phyloP scores from a whole-genome alignment of 1,139 yeast species.

The Sugiyamaella novakii region DNA sequence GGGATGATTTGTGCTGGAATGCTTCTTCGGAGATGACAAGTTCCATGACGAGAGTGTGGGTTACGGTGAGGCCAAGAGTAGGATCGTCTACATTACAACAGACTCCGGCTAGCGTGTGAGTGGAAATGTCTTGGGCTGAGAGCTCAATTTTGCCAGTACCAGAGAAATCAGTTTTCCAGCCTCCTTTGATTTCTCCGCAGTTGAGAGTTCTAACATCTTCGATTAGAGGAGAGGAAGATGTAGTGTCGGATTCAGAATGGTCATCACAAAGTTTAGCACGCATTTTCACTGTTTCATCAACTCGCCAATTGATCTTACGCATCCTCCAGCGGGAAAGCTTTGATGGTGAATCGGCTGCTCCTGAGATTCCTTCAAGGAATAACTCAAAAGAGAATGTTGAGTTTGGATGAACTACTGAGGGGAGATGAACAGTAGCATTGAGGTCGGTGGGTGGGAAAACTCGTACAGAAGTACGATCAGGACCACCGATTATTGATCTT shows the following conservation, averaged over 20 bases:
- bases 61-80: constrained; percentile 70
- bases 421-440: constrained; percentile 81
- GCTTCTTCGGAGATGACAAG: constrained; percentile 92
- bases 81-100: constrained; percentile 85
- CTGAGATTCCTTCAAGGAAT: constrained; percentile 62
- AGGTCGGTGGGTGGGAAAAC: constrained; percentile 96
- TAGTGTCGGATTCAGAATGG: background rate
- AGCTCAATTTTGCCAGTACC: constrained; percentile 76
- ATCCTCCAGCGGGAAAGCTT: constrained; percentile 71
- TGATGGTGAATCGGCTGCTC: constrained; percentile 43
- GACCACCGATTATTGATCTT: constrained; percentile 77
- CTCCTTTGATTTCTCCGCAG: constrained; percentile 78
- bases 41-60: constrained; percentile 78
- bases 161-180: constrained; percentile 92
- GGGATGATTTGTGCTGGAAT: constrained; percentile 40
- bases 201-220: constrained; percentile 75
- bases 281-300: constrained; percentile 78
- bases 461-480: constrained; percentile 82
- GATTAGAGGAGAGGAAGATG: constrained; percentile 42
- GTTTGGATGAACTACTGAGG: constrained; percentile 86
- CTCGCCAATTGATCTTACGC: constrained; percentile 84
- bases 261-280: constrained; percentile 6
- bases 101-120: constrained; percentile 57
- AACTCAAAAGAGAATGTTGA: constrained; percentile 82
- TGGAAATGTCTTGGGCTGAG: constrained; percentile 56